Evolutionary conservation across 257 asterid genomes (phyloP), one percentile per base, ranked within the genome.

Genomic region (Petrea volubilis): DNA sequence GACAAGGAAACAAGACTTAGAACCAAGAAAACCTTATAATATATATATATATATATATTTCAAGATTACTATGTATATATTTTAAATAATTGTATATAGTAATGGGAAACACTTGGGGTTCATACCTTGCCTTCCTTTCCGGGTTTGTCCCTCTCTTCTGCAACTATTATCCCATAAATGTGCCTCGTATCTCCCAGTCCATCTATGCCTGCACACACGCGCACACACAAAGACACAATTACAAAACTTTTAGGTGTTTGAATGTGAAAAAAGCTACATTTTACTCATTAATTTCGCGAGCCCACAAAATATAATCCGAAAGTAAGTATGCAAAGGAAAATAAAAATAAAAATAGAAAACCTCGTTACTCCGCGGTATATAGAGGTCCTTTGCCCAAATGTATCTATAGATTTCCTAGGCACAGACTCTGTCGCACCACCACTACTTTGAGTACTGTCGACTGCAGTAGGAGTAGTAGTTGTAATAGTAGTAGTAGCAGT

Each of bases 81-180:
- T 76, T 24, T 15, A 31, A 31, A 31, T 31, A 31, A 2, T 2
- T 31, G 7, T 31, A 31, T 31, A 31, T 31, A 31, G 3, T 31
- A 5, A 38, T 50, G 88, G 90, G 79, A 84, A 96, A 85, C 84
- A 83, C 29, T 31, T 46, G 15, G 34, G 18, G 25, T 60, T 31
- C 68, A 57, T 81, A 90, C 98, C 96, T 86, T 92, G 98, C 89
- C 96, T 87, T 78, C 98, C 98, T 85, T 92, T 92, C 43, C 98
- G 89, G 77, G 96, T 90, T 62, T 92, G 98, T 79, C 98, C 96
- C 88, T 90, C 98, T 80, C 96, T 89, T 79, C 96, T 89, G 49
- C 96, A 87, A 78, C 91, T 91, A 79, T 91, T 91, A 82, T 91
- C 97, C 97, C 97, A 91, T 70, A 91, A 87, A 81, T 91, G 97